Conservation (phyloP, 2,329 filamentous ascomycete genomes). For the Ophiocordyceps unilateralis region DNA sequence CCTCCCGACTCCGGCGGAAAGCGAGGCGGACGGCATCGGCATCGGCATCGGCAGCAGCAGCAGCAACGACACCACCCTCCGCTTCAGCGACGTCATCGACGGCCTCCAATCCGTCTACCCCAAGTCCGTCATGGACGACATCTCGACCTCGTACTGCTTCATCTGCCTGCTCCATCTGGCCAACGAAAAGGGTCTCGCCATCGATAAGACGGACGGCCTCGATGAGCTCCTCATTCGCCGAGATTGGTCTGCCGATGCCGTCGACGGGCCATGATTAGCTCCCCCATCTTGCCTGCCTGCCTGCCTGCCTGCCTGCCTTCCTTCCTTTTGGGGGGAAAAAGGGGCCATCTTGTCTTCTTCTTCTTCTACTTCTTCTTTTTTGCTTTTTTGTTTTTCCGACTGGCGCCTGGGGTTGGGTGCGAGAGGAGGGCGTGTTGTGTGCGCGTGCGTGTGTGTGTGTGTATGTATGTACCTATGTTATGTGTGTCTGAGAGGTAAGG, state of each 20-base stretch:
- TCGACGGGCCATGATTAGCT: constrained; percentile 17
- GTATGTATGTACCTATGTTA: no score
- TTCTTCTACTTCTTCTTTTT: no score
- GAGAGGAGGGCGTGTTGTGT: no score
- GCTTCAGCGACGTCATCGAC: constrained; percentile 88
- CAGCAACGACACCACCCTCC: constrained; percentile 34
- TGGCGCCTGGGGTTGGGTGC: no score
- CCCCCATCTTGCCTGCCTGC: no score
- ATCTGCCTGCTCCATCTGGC: constrained; percentile 83
- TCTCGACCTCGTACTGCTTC: constrained; percentile 85
- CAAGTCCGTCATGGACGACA: constrained; percentile 74
- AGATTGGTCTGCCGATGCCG: constrained; percentile 43
- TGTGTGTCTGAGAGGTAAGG: no score
- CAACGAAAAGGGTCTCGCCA: constrained; percentile 77
- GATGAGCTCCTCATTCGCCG: constrained; percentile 43
- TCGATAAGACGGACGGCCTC: constrained; percentile 45
- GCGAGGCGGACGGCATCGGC: no score
- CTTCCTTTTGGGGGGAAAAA: no score
- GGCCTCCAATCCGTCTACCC: constrained; percentile 74
- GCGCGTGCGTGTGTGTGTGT: no score
- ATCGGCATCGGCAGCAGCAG: not conserved
- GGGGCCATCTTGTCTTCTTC: no score
- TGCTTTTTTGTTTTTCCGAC: no score
- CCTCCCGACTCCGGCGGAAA: constrained; percentile 15
- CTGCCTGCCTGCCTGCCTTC: no score